Base-by-base conservation (phyloP, 768 basidiomycete genomes). In the Suillus subalutaceus region DNA sequence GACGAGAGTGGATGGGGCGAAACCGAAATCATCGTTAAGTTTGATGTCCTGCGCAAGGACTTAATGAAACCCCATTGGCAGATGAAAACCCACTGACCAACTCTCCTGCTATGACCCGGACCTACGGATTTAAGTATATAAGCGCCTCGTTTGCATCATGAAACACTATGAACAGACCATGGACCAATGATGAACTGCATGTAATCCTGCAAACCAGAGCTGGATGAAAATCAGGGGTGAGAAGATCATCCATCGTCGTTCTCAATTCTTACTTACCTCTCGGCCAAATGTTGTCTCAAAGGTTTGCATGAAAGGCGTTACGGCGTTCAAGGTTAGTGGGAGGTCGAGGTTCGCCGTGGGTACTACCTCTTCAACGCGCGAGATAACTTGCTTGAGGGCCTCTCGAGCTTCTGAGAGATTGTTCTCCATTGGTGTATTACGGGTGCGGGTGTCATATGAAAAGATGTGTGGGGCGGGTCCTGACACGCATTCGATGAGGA, bases 161-260 rank as follows among this genome's bases (percentile, higher is more conserved):
- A 66, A 48, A 65, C 20, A 26, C 16, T 20, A 52, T 35, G 26
- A 16, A 71, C 85, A 69, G 73, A 92, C 91, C 90, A 93, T 93
- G 23, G 92, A 93, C 92, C 92, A 95, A 73, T 95, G 93, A 77
- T 95, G 93, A 32, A 95, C 90, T 52, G 93, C 93, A 72, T 95
- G 93, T 40, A 95, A 78, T 30, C 84, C 88, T n/a, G 88, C 86
- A 75, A 95, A 95, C 93, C 93, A 95, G 20, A 95, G 78, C 92
- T 94, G 62, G 40, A 70, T 57, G 52, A 44, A 38, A 15, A 50
- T 38, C 41, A 56, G 46, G 69, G 69, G 48, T 69, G 65, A 66
- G 61, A 46, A 15, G 50, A 10, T 6, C 18, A 2, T 50, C 48
- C 16, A 41, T 18, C 6, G 18, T 6, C 26, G 38, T 37, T 30